These are phyloP conservation scores for Lachnellula willkommii DNA, from an alignment of 2,329 filamentous ascomycete species.

Conservation along the genomic window DNA sequence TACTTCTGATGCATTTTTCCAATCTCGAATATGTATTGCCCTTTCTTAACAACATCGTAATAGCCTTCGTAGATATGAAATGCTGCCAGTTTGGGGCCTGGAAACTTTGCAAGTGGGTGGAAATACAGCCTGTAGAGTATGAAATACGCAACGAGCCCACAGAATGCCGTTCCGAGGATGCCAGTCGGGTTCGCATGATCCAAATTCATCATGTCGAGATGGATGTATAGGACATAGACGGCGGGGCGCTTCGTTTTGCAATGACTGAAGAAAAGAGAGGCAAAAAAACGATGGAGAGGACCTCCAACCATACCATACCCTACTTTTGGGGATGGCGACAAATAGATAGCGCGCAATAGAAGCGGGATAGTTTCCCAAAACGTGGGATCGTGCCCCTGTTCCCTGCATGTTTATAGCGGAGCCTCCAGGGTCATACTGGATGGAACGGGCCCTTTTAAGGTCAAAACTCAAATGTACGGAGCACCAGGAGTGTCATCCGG, in stretches of 20 bases:
- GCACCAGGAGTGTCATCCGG: too few species aligned
- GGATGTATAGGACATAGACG: too few species aligned
- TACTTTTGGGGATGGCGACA: background rate
- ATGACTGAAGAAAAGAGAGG: background rate
- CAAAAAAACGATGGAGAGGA: background rate
- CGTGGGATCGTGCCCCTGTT: background rate
- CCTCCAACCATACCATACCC: background rate
- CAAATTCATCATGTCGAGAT: background rate
- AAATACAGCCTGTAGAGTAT: constrained; percentile 10
- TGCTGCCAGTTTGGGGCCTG: constrained; percentile 16
- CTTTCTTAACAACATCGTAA: constrained; percentile 7
- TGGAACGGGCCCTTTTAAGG: background rate
- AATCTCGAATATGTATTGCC: constrained; percentile 7
- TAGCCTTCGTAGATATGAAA: constrained; percentile 14
- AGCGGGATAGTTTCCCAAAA: background rate
- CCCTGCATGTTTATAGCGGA: background rate
- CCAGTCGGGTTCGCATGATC: background rate
- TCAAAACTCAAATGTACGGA: too few species aligned
- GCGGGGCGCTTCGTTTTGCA: background rate
- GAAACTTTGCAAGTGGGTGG: constrained; percentile 13
- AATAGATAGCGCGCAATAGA: background rate
- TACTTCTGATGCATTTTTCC: constrained; percentile 14
- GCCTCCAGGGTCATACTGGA: background rate
- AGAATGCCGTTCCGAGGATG: background rate
- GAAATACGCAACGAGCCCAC: background rate